Evolutionary conservation across 345 rosid genomes (phyloP).

Genomic region (Linum trigynum): DNA sequence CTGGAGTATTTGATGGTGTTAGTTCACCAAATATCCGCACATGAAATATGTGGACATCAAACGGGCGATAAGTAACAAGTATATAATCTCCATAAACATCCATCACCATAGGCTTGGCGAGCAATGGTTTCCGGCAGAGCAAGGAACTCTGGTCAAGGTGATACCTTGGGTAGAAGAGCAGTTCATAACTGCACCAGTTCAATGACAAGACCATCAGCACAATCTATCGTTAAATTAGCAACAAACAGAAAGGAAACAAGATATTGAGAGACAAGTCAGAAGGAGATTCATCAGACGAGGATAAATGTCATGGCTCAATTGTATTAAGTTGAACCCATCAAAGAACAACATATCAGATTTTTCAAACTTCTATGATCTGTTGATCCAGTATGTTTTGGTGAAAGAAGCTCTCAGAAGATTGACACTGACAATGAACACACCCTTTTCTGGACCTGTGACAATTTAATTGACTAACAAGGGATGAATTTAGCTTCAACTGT

Average conservation of each 20-base stretch:
- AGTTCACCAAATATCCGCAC: conserved; percentile 63
- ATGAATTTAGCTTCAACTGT: too few relatives aligned
- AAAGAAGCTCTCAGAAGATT: background rate
- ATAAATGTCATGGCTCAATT: too few relatives aligned
- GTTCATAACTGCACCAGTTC: conserved; percentile 57
- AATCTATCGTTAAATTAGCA: background rate
- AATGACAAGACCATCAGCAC: background rate
- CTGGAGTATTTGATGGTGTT: conserved; percentile 65
- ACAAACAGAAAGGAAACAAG: background rate
- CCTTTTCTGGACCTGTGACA: background rate
- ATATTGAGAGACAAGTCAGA: background rate
- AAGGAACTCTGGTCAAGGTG: conserved; percentile 93
- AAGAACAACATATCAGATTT: too few relatives aligned
- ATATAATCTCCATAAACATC: conserved; percentile 83
- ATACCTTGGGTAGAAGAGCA: conserved; percentile 93
- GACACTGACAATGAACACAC: background rate
- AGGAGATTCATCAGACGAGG: background rate
- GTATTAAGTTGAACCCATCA: too few relatives aligned
- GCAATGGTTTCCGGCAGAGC: conserved; percentile 76
- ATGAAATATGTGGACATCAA: conserved; percentile 87
- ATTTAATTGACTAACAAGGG: background rate
- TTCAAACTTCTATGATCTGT: too few relatives aligned
- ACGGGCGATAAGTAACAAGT: conserved; percentile 81
- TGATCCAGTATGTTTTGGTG: background rate
- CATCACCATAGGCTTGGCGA: conserved; percentile 94